A percentile compares a stretch with the other conserved stretches of the same genome.
phyloP scores from a whole-genome alignment of 1,284 basidiomycete genomes.

The Cutaneotrichosporon cyanovorans region DNA sequence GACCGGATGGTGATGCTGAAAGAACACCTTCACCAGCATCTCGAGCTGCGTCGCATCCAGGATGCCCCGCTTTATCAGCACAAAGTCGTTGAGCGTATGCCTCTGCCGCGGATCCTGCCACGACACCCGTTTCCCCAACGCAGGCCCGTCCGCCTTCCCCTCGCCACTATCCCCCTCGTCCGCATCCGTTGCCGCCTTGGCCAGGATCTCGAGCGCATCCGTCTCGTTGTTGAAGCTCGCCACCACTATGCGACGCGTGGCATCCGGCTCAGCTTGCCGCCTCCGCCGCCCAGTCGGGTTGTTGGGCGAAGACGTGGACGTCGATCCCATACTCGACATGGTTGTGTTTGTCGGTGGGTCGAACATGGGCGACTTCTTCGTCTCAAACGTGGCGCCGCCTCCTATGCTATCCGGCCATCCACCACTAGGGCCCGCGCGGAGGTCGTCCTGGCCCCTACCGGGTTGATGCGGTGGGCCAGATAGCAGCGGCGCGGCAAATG shows the following conservation, averaged over 20 bases:
- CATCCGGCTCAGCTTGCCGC: slow-evolving; percentile 18
- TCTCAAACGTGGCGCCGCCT: slow-evolving; percentile 1
- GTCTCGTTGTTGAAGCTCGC: slow-evolving; percentile 46
- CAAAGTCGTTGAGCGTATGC: slow-evolving; percentile 27
- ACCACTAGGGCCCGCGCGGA: too few relatives aligned
- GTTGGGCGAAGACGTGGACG: slow-evolving; percentile 17
- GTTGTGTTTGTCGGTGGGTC: slow-evolving; percentile 16
- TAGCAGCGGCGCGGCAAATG: too few relatives aligned
- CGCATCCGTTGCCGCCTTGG: slow-evolving; percentile 40
- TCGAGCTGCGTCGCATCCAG: slow-evolving; percentile 30
- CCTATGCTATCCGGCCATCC: too few relatives aligned
- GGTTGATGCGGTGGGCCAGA: too few relatives aligned
- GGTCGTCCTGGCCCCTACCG: too few relatives aligned
- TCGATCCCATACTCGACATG: slow-evolving; percentile 18
- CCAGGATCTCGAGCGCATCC: slow-evolving; percentile 45
- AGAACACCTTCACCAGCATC: slow-evolving; percentile 38
- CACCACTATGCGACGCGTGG: slow-evolving; percentile 38
- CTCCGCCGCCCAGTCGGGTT: slow-evolving; percentile 12
- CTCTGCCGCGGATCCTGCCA: slow-evolving; percentile 19
- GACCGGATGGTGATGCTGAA: slow-evolving; percentile 41
- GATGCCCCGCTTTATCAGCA: slow-evolving; percentile 37
- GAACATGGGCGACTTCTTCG: slow-evolving; percentile 11
- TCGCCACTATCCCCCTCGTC: slow-evolving; percentile 8
- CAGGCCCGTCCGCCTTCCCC: slow-evolving; percentile 15
- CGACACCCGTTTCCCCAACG: slow-evolving; percentile 19